phyloP scores from a whole-genome alignment of 805 yeast genomes.

The Yarrowia osloensis region DNA sequence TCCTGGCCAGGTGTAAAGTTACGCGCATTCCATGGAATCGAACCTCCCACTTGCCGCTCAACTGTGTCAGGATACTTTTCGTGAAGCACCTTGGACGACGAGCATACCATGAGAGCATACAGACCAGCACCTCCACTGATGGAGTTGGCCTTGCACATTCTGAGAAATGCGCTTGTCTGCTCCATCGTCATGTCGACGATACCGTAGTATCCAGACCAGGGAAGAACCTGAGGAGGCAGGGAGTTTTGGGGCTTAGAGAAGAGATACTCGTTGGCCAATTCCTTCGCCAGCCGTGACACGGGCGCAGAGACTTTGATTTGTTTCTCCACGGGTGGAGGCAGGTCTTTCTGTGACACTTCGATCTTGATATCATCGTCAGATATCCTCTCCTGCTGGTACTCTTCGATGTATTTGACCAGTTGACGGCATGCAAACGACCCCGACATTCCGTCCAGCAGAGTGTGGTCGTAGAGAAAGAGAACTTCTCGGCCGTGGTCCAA shows the following conservation, averaged over 20 bases:
- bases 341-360: not conserved
- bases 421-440: slow-evolving; percentile 31
- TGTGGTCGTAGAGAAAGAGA: slow-evolving; percentile 37
- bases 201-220: slow-evolving; percentile 10
- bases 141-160: slow-evolving; percentile 5
- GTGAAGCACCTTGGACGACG: not conserved
- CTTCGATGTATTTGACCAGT: not conserved
- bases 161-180: not conserved
- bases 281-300: not conserved
- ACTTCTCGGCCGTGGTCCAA: slow-evolving; percentile 24
- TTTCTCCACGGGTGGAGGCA: not conserved
- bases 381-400: not conserved
- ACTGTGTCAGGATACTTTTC: slow-evolving; percentile 20
- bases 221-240: not conserved
- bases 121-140: slow-evolving; percentile 19
- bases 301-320: slow-evolving; percentile 18
- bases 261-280: slow-evolving; percentile 9
- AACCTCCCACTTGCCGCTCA: not conserved
- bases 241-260: not conserved
- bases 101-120: not conserved
- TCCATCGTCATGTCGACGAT: not conserved
- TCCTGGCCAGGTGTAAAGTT: slow-evolving; percentile 1
- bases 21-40: slow-evolving; percentile 10
- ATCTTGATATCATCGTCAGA: not conserved
- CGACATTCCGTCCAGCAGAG: slow-evolving; percentile 37